phyloP scores from a whole-genome alignment of 1,284 basidiomycete genomes.

The Mrakiaceae sp. region DNA sequence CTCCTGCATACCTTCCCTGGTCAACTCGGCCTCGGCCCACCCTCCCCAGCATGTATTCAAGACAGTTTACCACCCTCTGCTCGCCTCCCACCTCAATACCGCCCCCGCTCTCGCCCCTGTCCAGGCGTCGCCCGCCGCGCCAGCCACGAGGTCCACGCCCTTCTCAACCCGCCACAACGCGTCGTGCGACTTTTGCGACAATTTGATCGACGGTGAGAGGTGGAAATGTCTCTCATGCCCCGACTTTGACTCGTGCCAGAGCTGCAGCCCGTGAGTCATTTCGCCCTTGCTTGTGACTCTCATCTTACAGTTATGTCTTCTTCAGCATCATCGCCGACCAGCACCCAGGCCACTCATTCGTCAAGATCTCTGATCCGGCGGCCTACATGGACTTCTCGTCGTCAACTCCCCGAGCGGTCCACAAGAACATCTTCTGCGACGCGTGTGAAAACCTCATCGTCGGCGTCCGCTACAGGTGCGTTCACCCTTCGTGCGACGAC shows the following conservation, averaged over 20 bases:
- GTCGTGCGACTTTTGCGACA: conserved; percentile 24
- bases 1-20: too few relatives aligned
- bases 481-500: conserved; percentile 59
- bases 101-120: too few relatives aligned
- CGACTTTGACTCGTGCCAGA: conserved; percentile 41
- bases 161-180: conserved; percentile 17
- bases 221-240: conserved; percentile 26
- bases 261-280: conserved; percentile 43
- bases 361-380: conserved; percentile 44
- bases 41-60: neutral
- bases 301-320: neutral
- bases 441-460: conserved; percentile 46
- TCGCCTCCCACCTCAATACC: too few relatives aligned
- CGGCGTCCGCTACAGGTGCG: conserved; percentile 50
- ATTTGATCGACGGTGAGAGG: conserved; percentile 21
- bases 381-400: conserved; percentile 33
- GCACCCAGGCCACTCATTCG: conserved; percentile 60
- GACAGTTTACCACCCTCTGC: too few relatives aligned
- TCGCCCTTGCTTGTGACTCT: neutral
- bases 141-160: conserved; percentile 1
- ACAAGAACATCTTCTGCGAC: conserved; percentile 26
- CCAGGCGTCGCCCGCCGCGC: neutral
- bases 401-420: neutral
- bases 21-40: too few relatives aligned
- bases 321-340: conserved; percentile 48